phyloP scores from a whole-genome alignment of 345 rosid genomes.

The Camelina hispida region DNA sequence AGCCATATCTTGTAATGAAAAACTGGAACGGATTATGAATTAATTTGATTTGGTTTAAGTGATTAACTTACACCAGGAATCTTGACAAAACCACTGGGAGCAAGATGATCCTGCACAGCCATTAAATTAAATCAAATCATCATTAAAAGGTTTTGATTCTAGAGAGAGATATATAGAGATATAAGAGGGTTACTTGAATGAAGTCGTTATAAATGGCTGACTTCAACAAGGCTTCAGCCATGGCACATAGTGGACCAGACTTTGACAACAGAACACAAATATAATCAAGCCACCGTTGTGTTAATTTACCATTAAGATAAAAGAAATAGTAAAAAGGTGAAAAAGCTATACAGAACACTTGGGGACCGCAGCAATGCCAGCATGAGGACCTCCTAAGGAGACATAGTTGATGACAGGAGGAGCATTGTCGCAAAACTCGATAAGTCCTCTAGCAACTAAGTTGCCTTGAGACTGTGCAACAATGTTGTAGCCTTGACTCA shows the following conservation, averaged over 20 bases:
- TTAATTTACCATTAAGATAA: not conserved
- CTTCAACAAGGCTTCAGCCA: conserved; percentile 35
- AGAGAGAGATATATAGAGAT: not conserved
- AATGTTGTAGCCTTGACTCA: conserved; percentile 74
- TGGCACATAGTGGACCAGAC: conserved; percentile 30
- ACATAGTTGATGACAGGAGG: conserved; percentile 78
- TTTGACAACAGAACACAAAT: conserved; percentile 10
- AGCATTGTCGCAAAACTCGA: conserved; percentile 79
- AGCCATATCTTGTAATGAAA: not conserved
- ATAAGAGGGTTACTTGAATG: conserved; percentile 38
- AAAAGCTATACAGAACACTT: conserved; percentile 60
- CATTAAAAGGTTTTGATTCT: not conserved
- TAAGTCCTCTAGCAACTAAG: conserved; percentile 79
- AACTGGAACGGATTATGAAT: not conserved
- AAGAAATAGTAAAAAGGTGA: not conserved
- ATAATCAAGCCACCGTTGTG: not conserved
- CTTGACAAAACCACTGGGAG: conserved; percentile 42
- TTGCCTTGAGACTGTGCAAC: conserved; percentile 96
- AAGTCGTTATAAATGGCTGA: conserved; percentile 40
- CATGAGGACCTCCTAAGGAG: conserved; percentile 94
- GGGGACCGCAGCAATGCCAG: conserved; percentile 88
- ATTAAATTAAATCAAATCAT: conserved; percentile 30
- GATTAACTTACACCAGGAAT: conserved; percentile 36
- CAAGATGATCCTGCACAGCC: conserved; percentile 42
- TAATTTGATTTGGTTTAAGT: not conserved